Base-by-base conservation (phyloP, 1,284 basidiomycete genomes). In the Athelia psychrophila region DNA sequence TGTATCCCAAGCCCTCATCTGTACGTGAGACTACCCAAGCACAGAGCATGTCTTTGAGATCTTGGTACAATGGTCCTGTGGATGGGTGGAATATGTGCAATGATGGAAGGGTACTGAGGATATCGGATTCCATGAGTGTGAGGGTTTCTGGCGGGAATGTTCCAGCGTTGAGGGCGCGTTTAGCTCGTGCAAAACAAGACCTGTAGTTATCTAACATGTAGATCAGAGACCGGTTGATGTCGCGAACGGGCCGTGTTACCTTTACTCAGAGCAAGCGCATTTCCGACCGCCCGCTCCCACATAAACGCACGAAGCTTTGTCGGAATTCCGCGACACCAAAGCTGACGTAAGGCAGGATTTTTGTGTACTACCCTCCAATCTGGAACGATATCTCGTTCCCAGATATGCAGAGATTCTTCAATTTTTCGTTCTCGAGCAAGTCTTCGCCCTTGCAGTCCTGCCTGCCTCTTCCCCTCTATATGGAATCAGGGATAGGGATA, bases 321-420 rank as follows among this genome's bases (percentile, higher is more conserved):
- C 0, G 96, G 96, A 49, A 95, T 88, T 6, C 96, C 96, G 44
- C 83, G 80, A 87, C 95, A 96, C 96, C 96, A 99, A 16, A 98
- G 62, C 60, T 78, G 81, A 40, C 90, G 79, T 49, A 96, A 70
- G 1, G 68, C 68, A 0, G 80, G 75, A 57, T 86, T 83, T 58
- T 79, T 83, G 60, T 83, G 66, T 2, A 93, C 90, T 24, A 81
- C 78, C 44, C 79, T 83, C 91, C 92, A 95, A 64, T 94, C 88
- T 0, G 92, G 91, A 24, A 91, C 62, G 56, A 96, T 88, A 32
- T 86, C 80, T 51, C 79, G 81, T 62, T 94, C 86, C 93, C 93
- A 96, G 2, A 82, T 65, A 32, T 77, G 72, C 45, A 90, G 71
- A 2, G 84, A 86, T 44, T 87, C 80, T 58, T 90, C 88, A 44